Conservation (phyloP, 805 yeast species). For the Yarrowia sp. region DNA sequence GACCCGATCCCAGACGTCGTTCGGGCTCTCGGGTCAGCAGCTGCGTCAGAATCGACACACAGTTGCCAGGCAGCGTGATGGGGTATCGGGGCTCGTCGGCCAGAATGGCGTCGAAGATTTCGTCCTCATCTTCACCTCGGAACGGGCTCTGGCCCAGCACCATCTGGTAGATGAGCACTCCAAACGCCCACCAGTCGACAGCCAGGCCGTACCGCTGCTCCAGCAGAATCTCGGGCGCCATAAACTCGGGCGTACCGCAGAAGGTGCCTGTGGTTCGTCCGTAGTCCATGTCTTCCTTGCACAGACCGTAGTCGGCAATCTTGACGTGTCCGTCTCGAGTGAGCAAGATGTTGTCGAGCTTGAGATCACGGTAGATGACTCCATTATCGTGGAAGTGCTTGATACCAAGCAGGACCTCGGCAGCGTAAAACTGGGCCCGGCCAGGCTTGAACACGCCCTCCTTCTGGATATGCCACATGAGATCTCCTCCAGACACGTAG, state of each 20-base stretch:
- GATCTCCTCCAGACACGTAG: constrained; percentile 95
- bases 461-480: constrained; percentile 99
- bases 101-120: constrained; percentile 93
- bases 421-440: constrained; percentile 96
- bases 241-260: constrained; percentile 99
- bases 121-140: constrained; percentile 96
- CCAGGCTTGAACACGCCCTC: constrained; percentile 78
- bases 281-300: constrained; percentile 91
- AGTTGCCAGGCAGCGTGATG: constrained; percentile 95
- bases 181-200: constrained; percentile 99
- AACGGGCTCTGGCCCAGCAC: constrained; percentile 94
- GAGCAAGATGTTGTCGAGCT: constrained; percentile 89
- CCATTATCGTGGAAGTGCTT: constrained; percentile 95
- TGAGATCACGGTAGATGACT: constrained; percentile 94
- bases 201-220: constrained; percentile 92
- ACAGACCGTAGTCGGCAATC: constrained; percentile 95
- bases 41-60: constrained; percentile 91
- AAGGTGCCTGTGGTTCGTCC: constrained; percentile 89
- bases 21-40: constrained; percentile 87
- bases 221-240: constrained; percentile 97
- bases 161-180: constrained; percentile 96
- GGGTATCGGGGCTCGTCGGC: constrained; percentile 97
- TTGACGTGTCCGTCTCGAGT: constrained; percentile 93
- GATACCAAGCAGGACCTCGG: constrained; percentile 90
- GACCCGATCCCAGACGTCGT: constrained; percentile 84